Percentiles rank a stretch among this genome's conserved stretches.
phyloP scores from a whole-genome alignment of 2,329 filamentous ascomycete species.

The Neobulgaria alba region DNA sequence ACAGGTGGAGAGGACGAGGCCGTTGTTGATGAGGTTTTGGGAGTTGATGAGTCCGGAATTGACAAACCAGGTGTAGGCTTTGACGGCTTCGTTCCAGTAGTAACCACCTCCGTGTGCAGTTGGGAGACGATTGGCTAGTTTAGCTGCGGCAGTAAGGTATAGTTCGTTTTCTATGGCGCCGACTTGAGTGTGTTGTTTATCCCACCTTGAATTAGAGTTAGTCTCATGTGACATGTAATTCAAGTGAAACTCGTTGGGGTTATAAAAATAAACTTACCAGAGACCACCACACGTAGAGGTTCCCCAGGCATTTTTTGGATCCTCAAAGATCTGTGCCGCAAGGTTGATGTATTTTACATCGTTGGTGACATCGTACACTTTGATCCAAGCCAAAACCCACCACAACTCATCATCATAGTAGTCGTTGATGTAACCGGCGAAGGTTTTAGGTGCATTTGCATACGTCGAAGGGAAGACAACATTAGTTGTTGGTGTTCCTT shows the following conservation, averaged over 20 bases:
- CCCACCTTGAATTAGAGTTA: constrained; percentile 33
- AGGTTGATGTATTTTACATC: constrained; percentile 44
- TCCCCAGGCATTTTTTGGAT: constrained; percentile 43
- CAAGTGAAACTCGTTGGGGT: too few species aligned
- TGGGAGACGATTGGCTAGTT: constrained; percentile 47
- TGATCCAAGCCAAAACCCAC: constrained; percentile 54
- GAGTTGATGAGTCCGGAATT: constrained; percentile 38
- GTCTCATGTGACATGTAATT: not conserved
- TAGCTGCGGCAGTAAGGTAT: constrained; percentile 45
- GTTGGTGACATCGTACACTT: constrained; percentile 45
- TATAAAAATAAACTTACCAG: constrained; percentile 30
- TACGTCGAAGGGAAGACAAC: constrained; percentile 21
- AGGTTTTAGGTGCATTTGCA: constrained; percentile 14
- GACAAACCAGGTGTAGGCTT: constrained; percentile 43
- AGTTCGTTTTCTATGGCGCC: constrained; percentile 50
- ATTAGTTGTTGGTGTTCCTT: constrained; percentile 12
- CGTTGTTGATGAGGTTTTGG: constrained; percentile 44
- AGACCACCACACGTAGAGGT: constrained; percentile 45
- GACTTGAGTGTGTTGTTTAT: constrained; percentile 43
- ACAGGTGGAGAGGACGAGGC: constrained; percentile 39
- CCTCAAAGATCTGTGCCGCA: constrained; percentile 45
- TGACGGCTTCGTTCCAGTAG: constrained; percentile 46
- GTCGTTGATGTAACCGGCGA: constrained; percentile 39
- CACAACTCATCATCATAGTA: constrained; percentile 55
- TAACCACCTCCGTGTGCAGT: constrained; percentile 40